These are phyloP conservation scores for Vigna mungo DNA, from an alignment of 306 rosid genomes.

Conservation along the genomic window DNA sequence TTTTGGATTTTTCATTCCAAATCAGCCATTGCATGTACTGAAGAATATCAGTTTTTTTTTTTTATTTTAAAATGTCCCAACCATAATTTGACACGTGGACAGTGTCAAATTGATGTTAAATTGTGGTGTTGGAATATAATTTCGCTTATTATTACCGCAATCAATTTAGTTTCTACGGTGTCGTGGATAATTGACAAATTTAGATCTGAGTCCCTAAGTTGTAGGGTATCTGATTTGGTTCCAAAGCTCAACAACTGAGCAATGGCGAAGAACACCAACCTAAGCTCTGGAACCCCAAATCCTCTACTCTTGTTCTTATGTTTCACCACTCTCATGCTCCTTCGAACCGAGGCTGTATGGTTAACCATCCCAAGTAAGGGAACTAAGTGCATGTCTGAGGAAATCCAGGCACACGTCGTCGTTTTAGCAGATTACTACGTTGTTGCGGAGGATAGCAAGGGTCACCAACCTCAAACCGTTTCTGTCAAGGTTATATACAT, in stretches of 20 bases:
- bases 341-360: slow-evolving; percentile 49
- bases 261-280: slow-evolving; percentile 43
- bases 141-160: neutral
- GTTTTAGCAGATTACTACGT: slow-evolving; percentile 69
- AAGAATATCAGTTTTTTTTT: no score
- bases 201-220: slow-evolving; percentile 41
- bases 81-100: no score
- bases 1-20: no score
- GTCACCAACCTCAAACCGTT: slow-evolving; percentile 45
- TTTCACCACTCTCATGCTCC: slow-evolving; percentile 33
- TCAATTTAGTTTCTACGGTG: neutral
- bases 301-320: slow-evolving; percentile 44
- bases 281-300: slow-evolving; percentile 19
- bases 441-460: slow-evolving; percentile 45
- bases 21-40: no score
- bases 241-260: slow-evolving; percentile 24
- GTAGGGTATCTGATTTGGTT: neutral
- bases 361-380: slow-evolving; percentile 56
- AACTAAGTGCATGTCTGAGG: slow-evolving; percentile 68
- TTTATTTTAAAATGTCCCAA: no score
- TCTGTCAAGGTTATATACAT: slow-evolving; percentile 46
- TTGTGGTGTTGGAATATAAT: no score
- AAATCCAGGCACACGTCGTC: slow-evolving; percentile 58
- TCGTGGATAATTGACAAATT: neutral
- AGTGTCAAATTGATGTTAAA: no score